Conservation (phyloP, 2,329 filamentous ascomycete species). For the Pyrenochaeta sp. region DNA sequence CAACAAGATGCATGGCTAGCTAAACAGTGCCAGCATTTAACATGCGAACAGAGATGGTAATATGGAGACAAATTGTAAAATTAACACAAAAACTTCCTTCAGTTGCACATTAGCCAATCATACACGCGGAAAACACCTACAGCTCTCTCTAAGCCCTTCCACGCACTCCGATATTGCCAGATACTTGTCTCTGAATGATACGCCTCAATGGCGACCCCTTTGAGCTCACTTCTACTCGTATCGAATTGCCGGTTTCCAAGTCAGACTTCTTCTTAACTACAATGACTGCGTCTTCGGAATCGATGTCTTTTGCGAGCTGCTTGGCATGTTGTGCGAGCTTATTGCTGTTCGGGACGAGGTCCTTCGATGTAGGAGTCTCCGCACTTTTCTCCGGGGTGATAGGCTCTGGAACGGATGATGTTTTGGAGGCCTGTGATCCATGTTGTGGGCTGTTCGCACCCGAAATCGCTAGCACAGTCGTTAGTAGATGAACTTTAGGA, state of each 20-base stretch:
- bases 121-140: background rate
- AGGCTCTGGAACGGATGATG: background rate
- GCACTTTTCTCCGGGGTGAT: background rate
- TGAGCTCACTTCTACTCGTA: background rate
- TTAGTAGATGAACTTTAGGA: background rate
- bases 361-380: background rate
- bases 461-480: background rate
- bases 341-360: background rate
- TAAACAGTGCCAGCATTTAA: too few relatives aligned
- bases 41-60: too few relatives aligned
- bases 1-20: too few relatives aligned
- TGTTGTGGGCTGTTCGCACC: background rate
- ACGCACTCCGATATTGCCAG: background rate
- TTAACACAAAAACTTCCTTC: background rate
- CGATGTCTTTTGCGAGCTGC: background rate
- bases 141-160: background rate
- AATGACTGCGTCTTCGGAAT: background rate
- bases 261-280: background rate
- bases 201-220: slow-evolving; percentile 6
- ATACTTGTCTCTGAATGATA: slow-evolving; percentile 3
- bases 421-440: background rate
- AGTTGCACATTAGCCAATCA: background rate
- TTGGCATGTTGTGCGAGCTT: background rate
- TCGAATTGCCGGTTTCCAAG: background rate
- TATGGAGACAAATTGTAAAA: too few relatives aligned